These are phyloP conservation scores for Rhizophagus sp. DNA, from an alignment of 192 early-diverging fungal species.

Conservation along the genomic window DNA sequence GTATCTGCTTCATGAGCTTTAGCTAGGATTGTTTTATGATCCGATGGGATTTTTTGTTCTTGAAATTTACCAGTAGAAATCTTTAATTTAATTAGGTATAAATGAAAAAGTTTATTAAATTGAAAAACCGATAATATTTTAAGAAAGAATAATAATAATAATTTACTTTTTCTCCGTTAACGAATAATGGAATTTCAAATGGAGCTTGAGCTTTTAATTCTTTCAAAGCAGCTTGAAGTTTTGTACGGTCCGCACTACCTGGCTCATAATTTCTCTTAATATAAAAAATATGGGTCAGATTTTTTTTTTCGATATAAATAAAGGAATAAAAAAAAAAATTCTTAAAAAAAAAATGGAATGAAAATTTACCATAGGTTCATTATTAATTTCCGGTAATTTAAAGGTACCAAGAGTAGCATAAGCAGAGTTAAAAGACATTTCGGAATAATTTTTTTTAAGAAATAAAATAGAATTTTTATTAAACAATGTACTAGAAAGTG, in stretches of 20 bases:
- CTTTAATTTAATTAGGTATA: slow-evolving; percentile 24
- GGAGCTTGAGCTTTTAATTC: slow-evolving; percentile 69
- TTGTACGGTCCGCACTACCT: slow-evolving; percentile 69
- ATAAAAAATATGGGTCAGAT: not conserved
- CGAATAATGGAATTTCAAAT: slow-evolving; percentile 77
- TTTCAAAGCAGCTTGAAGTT: slow-evolving; percentile 76
- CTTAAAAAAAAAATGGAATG: not conserved
- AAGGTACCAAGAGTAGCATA: slow-evolving; percentile 70
- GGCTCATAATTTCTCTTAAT: slow-evolving; percentile 70
- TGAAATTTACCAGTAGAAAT: slow-evolving; percentile 59
- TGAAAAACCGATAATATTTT: not conserved
- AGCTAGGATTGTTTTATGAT: slow-evolving; percentile 78
- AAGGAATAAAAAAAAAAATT: not conserved
- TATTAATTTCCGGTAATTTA: slow-evolving; percentile 77
- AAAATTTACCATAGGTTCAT: slow-evolving; percentile 78
- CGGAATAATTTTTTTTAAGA: not conserved
- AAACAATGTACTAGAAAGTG: not conserved
- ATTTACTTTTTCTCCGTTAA: slow-evolving; percentile 82
- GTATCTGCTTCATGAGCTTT: slow-evolving; percentile 84
- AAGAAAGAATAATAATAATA: not conserved
- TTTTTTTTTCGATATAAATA: not conserved
- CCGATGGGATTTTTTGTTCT: slow-evolving; percentile 80
- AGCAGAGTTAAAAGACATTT: not conserved
- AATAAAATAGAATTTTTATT: not conserved
- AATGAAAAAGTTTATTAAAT: not conserved